These are phyloP conservation scores for Aspergillus fischeri DNA, from an alignment of 2,329 filamentous ascomycete genomes.

Conservation along the genomic window DNA sequence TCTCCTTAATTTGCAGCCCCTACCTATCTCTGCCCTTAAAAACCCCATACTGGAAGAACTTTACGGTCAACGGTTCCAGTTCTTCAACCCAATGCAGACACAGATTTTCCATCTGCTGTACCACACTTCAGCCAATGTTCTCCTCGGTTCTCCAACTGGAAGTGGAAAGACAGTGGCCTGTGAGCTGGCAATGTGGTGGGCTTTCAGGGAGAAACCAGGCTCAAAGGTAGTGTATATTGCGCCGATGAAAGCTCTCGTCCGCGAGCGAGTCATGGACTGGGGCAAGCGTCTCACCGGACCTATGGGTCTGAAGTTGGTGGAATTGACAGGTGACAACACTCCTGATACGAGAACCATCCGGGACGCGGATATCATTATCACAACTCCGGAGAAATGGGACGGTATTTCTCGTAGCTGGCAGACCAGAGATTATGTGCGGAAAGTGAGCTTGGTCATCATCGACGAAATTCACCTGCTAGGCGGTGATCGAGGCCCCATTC, in stretches of 20 bases:
- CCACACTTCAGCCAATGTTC: constrained; percentile 83
- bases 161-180: constrained; percentile 97
- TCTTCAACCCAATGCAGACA: constrained; percentile 99
- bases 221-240: constrained; percentile 99
- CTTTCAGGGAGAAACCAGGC: constrained; percentile 87
- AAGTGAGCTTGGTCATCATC: constrained; percentile 95
- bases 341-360: constrained; percentile 94
- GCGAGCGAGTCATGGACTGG: constrained; percentile 96
- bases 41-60: constrained; percentile 84
- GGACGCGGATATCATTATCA: constrained; percentile 96
- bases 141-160: constrained; percentile 91
- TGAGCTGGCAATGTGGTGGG: constrained; percentile 99
- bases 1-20: constrained; percentile 81
- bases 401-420: constrained; percentile 99
- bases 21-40: constrained; percentile 81
- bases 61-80: constrained; percentile 84
- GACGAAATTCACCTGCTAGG: constrained; percentile 98
- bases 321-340: constrained; percentile 96
- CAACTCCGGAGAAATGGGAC: constrained; percentile 99
- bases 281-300: constrained; percentile 72
- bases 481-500: constrained; percentile 90
- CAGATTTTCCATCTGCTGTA: constrained; percentile 98
- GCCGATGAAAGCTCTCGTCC: constrained; percentile 97
- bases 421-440: constrained; percentile 89
- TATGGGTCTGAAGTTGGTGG: constrained; percentile 85